Evolutionary conservation across 1,284 basidiomycete genomes (phyloP), one percentile per base, ranked within the genome.

Genomic region (Austroboletus novae-zelandiae): DNA sequence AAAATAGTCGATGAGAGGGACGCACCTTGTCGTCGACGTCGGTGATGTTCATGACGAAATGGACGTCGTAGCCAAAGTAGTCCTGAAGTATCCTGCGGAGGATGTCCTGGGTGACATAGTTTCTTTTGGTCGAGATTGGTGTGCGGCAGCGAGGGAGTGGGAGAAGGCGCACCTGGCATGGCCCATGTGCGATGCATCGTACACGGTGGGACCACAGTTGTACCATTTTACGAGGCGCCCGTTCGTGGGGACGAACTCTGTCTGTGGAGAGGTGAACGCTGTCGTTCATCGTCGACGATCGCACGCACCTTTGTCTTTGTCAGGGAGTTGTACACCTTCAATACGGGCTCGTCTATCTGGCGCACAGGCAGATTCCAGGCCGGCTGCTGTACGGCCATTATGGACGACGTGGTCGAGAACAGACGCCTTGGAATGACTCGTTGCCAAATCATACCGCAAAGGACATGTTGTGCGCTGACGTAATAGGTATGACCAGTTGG

Each of bases 1-100:
- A 49, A 35, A 32, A n/a, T n/a, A n/a, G n/a, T n/a, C n/a, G n/a
- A n/a, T n/a, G n/a, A 47, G 29, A 45, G 37, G 39, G 30, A 48
- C 39, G 43, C 57, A 93, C 96, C 82, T 99, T 99, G 80, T 99
- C 97, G 67, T 99, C 97, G 57, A 99, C 97, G 71, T 99, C 97
- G 5, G 97, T 99, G 63, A 99, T 86, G 72, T 99, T 99, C 94
- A 98, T 98, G 51, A 99, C 96, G 69, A 99, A 98, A 68, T 98
- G 92, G 52, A 99, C 88, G 65, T 98, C 91, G 68, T 97, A 99
- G 41, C 91, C 90, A 72, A 99, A 98, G 72, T 98, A 98, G 73
- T 99, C 94, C 2, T 88, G 79, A 73, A 99, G 78, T 55, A 99
- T 94, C 46, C 97, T 79, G 49, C 97, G 81, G 40, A 99, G 78